Base-by-base conservation (phyloP, 1,284 basidiomycete species). In the Schizophyllum commune region DNA sequence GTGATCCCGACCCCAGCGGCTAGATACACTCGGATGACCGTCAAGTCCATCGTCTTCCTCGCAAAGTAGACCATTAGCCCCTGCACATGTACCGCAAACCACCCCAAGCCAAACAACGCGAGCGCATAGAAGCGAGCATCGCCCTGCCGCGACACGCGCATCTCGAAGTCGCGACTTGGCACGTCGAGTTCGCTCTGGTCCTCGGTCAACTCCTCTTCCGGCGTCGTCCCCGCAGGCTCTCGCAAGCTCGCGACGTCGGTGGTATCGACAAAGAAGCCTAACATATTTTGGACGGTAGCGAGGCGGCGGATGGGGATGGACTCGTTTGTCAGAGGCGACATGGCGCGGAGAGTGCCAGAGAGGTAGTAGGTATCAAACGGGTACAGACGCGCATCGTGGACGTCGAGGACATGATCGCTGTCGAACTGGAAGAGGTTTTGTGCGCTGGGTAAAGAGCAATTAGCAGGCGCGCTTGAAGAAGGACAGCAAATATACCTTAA, bases 361-460 rank as follows among this genome's bases (percentile, higher is more conserved):
- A 85, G 74, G 27, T 72, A 64, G 67, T 85, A 85, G 0, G 74
- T 78, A 68, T 85, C 83, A 68, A 85, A 84, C 1, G 83, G 83
- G 66, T 84, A 85, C 4, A 83, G 68, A 6, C 75, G 77, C 13
- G 79, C 77, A 67, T 78, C 70, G 63, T 83, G 81, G 7, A 83
- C 82, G 65, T 85, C 82, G n/a, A 85, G 75, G 47, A 79, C 77
- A 65, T 84, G 79, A 64, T 83, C 79, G 61, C 77, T 81, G 65
- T 83, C 81, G 64, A 85, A 85, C 65, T 82, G 82, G 51, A 80
- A 77, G 15, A 83, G 73, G 63, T 78, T 81, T 66, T 84, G 81
- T 32, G 83, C 78, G 57, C 83, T 85, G 58, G 21, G 53, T 21
- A 52, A 52, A 9, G 19, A 55, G 32, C 32, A 60, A 9, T 32